phyloP scores from a whole-genome alignment of 441 rosid species.

The Manihot esculenta region DNA sequence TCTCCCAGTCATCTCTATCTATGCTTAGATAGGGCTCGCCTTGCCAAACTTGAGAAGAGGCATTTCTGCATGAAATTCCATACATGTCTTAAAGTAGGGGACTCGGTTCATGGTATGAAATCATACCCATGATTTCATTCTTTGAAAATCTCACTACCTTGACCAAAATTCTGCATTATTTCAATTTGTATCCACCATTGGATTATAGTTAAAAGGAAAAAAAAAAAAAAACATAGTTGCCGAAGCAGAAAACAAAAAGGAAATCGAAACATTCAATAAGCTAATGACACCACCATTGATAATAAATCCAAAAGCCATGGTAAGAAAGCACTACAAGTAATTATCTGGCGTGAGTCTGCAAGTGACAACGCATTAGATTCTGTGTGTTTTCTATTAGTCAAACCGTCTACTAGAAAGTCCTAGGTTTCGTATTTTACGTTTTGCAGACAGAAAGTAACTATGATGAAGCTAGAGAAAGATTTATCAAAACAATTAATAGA shows the following conservation, averaged over 20 bases:
- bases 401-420: conserved; percentile 19
- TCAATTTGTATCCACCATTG: neutral
- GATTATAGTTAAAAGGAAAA: too few species aligned
- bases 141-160: conserved; percentile 4
- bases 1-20: neutral
- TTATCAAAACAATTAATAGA: too few species aligned
- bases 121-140: conserved; percentile 1
- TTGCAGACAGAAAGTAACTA: neutral
- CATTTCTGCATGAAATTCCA: neutral
- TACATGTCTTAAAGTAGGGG: neutral
- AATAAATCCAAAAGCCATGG: neutral
- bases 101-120: conserved; percentile 6
- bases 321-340: neutral
- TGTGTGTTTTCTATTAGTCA: neutral
- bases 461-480: too few species aligned
- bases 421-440: conserved; percentile 19
- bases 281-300: too few species aligned
- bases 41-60: too few species aligned
- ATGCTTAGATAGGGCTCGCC: neutral
- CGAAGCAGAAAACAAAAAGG: too few species aligned
- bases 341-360: conserved; percentile 1
- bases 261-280: too few species aligned
- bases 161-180: conserved; percentile 4
- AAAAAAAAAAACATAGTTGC: too few species aligned
- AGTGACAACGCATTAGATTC: conserved; percentile 16